Conservation (phyloP, 176 grass and related monocot genomes). For the Pontederia crassipes region DNA sequence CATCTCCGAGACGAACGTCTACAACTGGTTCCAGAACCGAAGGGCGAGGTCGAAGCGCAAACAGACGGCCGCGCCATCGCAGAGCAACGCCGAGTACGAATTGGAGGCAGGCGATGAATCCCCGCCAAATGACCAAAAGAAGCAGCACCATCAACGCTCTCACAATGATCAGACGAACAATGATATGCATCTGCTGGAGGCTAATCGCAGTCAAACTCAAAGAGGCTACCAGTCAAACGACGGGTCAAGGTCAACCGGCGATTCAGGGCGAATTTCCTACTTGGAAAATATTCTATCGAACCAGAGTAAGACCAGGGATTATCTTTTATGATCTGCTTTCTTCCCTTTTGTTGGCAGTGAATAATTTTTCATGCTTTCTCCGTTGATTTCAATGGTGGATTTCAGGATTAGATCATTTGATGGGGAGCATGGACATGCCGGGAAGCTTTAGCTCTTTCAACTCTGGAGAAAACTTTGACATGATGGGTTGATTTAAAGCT, state of each 20-base stretch:
- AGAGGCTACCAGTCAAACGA: constrained; percentile 44
- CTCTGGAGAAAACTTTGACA: neutral
- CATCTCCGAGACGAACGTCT: constrained; percentile 95
- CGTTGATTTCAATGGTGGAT: neutral
- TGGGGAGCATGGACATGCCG: neutral
- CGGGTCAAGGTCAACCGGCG: constrained; percentile 38
- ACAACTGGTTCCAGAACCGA: constrained; percentile 99
- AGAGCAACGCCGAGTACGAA: constrained; percentile 74
- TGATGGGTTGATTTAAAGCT: neutral
- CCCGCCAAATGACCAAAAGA: constrained; percentile 64
- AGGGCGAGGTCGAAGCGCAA: constrained; percentile 87
- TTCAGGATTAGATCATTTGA: constrained; percentile 8
- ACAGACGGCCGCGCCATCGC: constrained; percentile 43
- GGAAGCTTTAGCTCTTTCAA: constrained; percentile 5
- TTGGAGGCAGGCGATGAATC: constrained; percentile 63
- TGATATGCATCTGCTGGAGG: constrained; percentile 31
- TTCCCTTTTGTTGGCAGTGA: neutral
- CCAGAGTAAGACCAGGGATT: constrained; percentile 33
- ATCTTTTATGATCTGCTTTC: neutral
- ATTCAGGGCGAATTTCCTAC: constrained; percentile 53
- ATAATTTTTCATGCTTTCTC: neutral
- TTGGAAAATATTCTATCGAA: constrained; percentile 62
- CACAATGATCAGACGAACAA: constrained; percentile 29
- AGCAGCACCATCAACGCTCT: constrained; percentile 12
- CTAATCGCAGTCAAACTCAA: constrained; percentile 20